Base-by-base conservation (phyloP, 306 rosid species). In the Benincasa hispida region DNA sequence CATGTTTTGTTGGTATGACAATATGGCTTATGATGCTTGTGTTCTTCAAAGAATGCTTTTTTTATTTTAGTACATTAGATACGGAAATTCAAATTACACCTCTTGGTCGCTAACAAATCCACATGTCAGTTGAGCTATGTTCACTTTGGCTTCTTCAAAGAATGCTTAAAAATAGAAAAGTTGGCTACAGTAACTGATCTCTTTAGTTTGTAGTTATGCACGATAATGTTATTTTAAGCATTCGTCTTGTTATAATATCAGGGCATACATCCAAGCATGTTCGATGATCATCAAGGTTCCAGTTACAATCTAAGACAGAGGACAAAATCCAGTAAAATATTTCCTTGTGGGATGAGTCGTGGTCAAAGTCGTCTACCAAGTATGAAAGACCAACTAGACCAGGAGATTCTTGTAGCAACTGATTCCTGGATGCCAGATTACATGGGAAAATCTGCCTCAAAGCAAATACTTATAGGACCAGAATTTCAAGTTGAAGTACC, bases 201-300 rank as follows among this genome's bases (percentile, higher is more conserved):
- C 53, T 39, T 66, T 22, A 66, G 32, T 5, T 19, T 66, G 32
- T 68, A 68, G 34, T 19, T 8, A 47, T 70, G 4, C 54, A 42
- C 11, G 28, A 39, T 66, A 37, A 65, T 14, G 75, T 12, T 69
- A 42, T 73, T n/a, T 72, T 28, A 22, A 57, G 48, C 47, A 3
- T 10, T 42, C 58, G 4, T 41, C 74, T 81, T 88, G 79, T 61
- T 89, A 86, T 82, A 89, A 89, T 84, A 30, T 77, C 88, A 83
- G 82, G 87, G 80, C 87, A 89, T 89, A 94, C 92, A 89, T 77
- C 96, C 96, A 74, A 75, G 77, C 87, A 72, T 89, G 86, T 94
- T 90, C 35, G 91, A 90, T 45, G 93, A 89, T 70, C 82, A 79
- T 2, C 80, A 11, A 72, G 83, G 80, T 75, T 60, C 88, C 14